phyloP scores from a whole-genome alignment of 2,329 filamentous ascomycete genomes.

The Aphanocladium album region DNA sequence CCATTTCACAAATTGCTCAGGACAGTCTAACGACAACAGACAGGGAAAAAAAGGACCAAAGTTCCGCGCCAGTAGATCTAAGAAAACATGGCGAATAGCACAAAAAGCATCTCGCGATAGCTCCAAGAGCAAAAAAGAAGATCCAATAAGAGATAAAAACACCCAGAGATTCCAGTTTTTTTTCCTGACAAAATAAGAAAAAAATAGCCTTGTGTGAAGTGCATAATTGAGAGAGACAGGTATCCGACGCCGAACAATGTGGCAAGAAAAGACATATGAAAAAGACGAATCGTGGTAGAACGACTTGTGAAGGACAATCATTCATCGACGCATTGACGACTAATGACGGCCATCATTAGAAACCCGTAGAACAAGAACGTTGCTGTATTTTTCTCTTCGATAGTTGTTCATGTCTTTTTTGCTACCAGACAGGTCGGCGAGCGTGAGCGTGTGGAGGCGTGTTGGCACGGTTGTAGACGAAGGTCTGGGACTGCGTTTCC shows the following conservation, averaged over 20 bases:
- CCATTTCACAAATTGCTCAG: background rate
- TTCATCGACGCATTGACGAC: background rate
- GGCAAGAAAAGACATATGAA: background rate
- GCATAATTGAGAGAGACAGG: background rate
- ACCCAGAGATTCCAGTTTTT: background rate
- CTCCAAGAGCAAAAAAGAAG: background rate
- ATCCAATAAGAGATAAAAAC: background rate
- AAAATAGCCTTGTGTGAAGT: background rate
- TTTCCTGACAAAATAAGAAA: background rate
- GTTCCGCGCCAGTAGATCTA: background rate
- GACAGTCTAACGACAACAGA: background rate
- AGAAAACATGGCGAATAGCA: background rate
- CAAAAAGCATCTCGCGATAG: conserved; percentile 14
- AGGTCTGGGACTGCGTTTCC: conserved; percentile 13
- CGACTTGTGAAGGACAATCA: background rate
- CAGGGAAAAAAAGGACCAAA: background rate
- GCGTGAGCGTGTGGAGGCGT: conserved; percentile 18
- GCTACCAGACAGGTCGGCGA: conserved; percentile 11
- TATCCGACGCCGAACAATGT: conserved; percentile 7
- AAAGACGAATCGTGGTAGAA: background rate
- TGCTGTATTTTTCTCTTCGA: too few relatives aligned
- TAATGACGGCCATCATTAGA: background rate
- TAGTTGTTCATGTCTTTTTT: background rate
- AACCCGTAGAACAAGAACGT: too few relatives aligned
- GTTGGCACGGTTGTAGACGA: conserved; percentile 18